These are phyloP conservation scores for Priceomyces medius DNA, from an alignment of 805 yeast genomes.

Conservation along the genomic window DNA sequence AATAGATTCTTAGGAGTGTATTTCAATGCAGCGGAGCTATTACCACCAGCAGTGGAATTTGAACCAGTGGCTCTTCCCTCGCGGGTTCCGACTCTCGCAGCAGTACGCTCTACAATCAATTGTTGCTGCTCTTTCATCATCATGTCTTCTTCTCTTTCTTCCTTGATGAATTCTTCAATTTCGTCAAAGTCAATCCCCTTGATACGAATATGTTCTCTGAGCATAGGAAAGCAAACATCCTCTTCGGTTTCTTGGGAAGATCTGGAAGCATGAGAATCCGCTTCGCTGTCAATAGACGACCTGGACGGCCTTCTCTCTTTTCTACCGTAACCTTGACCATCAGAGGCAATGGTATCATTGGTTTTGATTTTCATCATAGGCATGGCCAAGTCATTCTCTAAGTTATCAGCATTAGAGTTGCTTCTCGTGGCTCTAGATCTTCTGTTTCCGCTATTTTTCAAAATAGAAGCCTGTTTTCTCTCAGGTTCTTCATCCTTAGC, in stretches of 20 bases:
- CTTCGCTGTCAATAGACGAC: slow-evolving; percentile 56
- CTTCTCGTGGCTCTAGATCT: slow-evolving; percentile 7
- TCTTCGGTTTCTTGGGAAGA: slow-evolving; percentile 91
- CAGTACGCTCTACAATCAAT: slow-evolving; percentile 22
- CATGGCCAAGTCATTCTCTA: slow-evolving; percentile 25
- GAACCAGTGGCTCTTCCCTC: slow-evolving; percentile 12
- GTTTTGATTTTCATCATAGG: slow-evolving; percentile 29
- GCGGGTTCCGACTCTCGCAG: slow-evolving; percentile 14
- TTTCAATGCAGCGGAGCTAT: slow-evolving; percentile 55
- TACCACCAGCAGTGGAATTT: slow-evolving; percentile 17
- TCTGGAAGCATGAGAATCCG: slow-evolving; percentile 70
- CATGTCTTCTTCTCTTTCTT: slow-evolving; percentile 50
- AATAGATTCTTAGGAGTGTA: slow-evolving; percentile 55
- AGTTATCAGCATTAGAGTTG: slow-evolving; percentile 11
- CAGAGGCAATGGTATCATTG: slow-evolving; percentile 22
- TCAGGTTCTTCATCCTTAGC: slow-evolving; percentile 23
- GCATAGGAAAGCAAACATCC: slow-evolving; percentile 96
- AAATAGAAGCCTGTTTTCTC: slow-evolving; percentile 14
- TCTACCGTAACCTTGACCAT: slow-evolving; percentile 10
- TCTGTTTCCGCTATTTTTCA: slow-evolving; percentile 15
- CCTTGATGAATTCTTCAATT: slow-evolving; percentile 74
- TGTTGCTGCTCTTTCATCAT: slow-evolving; percentile 24
- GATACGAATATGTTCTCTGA: slow-evolving; percentile 55
- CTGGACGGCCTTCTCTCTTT: slow-evolving; percentile 36
- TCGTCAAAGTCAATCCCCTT: slow-evolving; percentile 91